Conservation (phyloP, 345 rosid species). For the Aethionema arabicum region DNA sequence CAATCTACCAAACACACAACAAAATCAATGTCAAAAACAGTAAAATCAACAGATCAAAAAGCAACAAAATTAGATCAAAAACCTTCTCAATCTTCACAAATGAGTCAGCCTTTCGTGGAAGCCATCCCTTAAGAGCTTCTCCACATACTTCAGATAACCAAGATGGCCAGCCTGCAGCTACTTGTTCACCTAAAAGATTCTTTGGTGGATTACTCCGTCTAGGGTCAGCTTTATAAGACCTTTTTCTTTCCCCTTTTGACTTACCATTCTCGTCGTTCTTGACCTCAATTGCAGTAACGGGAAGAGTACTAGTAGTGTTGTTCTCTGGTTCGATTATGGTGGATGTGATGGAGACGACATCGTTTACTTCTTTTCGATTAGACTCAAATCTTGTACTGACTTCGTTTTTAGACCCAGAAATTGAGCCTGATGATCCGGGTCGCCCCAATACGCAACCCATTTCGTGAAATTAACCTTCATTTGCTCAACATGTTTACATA, state of each 20-base stretch:
- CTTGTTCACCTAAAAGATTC: constrained; percentile 78
- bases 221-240: constrained; percentile 58
- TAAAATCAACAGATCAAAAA: constrained; percentile 11
- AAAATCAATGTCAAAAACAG: constrained; percentile 8
- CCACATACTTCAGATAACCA: constrained; percentile 95
- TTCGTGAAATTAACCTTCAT: constrained; percentile 57
- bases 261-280: constrained; percentile 48
- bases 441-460: constrained; percentile 97
- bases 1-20: constrained; percentile 56
- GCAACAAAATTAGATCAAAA: constrained; percentile 7
- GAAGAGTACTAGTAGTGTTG: constrained; percentile 19
- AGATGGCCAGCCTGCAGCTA: constrained; percentile 93
- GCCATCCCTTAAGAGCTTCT: constrained; percentile 91
- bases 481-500: constrained; percentile 46
- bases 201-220: constrained; percentile 64
- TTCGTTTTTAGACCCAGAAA: constrained; percentile 57
- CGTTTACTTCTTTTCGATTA: constrained; percentile 43
- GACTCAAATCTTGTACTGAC: constrained; percentile 49
- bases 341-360: constrained; percentile 36
- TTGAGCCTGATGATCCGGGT: constrained; percentile 59
- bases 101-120: constrained; percentile 88
- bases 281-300: constrained; percentile 31
- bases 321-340: constrained; percentile 20
- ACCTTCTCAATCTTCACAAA: constrained; percentile 99
- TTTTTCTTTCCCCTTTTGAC: constrained; percentile 56